Evolutionary conservation across 164 flowering plant genomes (phyloP), one percentile per base, ranked within the genome.

Genomic region (Cinnamomum chago): DNA sequence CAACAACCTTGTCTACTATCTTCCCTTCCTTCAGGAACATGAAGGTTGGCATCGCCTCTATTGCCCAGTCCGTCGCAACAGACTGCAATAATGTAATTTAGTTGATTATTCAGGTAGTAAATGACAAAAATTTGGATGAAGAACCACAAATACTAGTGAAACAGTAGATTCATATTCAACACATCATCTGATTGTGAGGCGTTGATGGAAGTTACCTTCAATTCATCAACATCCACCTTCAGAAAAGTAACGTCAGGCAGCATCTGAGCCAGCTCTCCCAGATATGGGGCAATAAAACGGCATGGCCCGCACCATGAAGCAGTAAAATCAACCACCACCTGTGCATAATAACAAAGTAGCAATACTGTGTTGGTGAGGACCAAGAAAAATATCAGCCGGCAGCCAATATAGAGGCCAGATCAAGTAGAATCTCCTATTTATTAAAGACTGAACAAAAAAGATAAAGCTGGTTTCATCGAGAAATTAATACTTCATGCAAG

Each of bases 291-390:
- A 18, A 92, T 90, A 76, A 86, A 71, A 22, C 90, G 90, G 75
- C 98, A 94, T 15, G 97, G 98, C 47, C 92, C 94, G 55, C 97
- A 92, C 98, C 98, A 92, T 65, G 97, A 85, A 66, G 97, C 98
- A 73, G 95, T 88, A 77, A 94, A 94, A 82, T 94, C 98, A 22
- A 92, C 85, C 60, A 94, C 97, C 30, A 88, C 80, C 98, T 94
- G 85, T 78, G 24, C 28, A 25, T 23, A 70, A 18, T 62, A 33
- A 13, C 13, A 13, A 22, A 70, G 5, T 13, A 25, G 28, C 40
- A 14, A 58, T 23, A 5, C 33, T 50, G 12, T 18, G 17, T 30
- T 28, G 18, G 69, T 28, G 20, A 13, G 67, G 67, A 65, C 33
- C 24, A 3, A 67, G 5, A n/a, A 5, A 67, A 67, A 28, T 15